A percentile compares a stretch with the other conserved stretches of the same genome.
Conservation (phyloP, 345 rosid genomes). For the Eucalyptus microcorys region DNA sequence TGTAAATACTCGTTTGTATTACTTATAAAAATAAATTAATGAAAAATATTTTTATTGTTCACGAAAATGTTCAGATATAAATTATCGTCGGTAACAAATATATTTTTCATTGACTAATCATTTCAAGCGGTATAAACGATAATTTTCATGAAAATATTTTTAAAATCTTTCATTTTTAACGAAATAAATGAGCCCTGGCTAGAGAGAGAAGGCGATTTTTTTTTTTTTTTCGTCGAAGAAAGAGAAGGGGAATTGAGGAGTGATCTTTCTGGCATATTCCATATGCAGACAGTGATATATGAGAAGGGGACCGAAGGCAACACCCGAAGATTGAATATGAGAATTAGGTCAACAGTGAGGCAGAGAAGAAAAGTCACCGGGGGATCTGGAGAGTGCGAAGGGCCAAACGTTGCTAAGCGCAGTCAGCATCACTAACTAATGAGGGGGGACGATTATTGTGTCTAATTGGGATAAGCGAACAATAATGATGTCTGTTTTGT, state of each 20-base stretch:
- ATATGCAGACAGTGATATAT: background rate
- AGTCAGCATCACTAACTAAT: background rate
- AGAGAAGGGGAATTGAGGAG: background rate
- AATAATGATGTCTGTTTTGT: background rate
- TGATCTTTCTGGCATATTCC: background rate
- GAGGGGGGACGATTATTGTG: background rate
- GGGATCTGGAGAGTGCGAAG: background rate
- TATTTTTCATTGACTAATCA: background rate
- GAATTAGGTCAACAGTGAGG: background rate
- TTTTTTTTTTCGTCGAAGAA: no score
- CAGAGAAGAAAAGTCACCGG: background rate
- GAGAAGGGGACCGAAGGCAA: background rate
- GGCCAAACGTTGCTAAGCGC: background rate
- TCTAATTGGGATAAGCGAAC: background rate
- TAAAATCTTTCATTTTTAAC: background rate
- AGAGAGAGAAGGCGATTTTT: background rate
- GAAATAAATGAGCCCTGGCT: background rate
- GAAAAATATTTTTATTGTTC: background rate
- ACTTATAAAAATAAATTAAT: background rate
- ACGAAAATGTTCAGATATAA: background rate
- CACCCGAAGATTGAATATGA: background rate
- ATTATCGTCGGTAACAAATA: background rate
- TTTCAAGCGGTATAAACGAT: background rate
- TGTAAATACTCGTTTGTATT: background rate
- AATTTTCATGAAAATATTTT: background rate